Conservation (phyloP, 1,284 basidiomycete genomes). For the Hemileia vastatrix region DNA sequence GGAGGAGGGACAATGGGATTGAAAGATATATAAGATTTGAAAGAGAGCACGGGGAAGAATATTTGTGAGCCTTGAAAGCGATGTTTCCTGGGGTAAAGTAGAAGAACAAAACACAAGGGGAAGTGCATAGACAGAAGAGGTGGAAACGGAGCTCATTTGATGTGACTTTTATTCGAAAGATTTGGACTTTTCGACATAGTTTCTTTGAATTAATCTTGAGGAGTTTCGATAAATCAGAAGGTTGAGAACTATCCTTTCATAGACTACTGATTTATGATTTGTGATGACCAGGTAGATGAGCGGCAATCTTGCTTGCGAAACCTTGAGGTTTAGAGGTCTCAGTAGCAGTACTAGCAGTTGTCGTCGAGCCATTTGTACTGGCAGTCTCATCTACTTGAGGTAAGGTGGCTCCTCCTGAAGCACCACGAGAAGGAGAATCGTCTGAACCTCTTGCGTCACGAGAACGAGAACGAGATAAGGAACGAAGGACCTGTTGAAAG, state of each 20-base stretch:
- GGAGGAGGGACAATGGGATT: no score
- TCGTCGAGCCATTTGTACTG: constrained; percentile 3
- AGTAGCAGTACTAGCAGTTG: constrained; percentile 1
- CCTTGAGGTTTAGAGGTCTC: constrained; percentile 9
- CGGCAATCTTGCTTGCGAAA: constrained; percentile 25
- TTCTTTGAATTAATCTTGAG: neutral
- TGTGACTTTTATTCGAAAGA: no score
- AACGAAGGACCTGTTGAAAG: constrained; percentile 26
- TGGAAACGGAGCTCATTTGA: no score
- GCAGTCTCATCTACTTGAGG: constrained; percentile 31
- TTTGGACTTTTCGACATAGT: no score
- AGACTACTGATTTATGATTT: constrained; percentile 4
- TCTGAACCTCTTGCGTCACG: constrained; percentile 34
- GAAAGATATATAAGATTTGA: no score
- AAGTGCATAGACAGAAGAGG: no score
- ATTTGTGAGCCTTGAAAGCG: no score
- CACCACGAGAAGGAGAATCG: constrained; percentile 25
- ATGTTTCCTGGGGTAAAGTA: no score
- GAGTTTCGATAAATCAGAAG: neutral
- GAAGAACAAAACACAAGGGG: no score
- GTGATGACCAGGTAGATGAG: constrained; percentile 24
- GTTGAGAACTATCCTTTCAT: constrained; percentile 23
- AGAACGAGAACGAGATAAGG: constrained; percentile 37
- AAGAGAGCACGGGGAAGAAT: no score
- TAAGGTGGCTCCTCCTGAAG: constrained; percentile 29